A percentile compares a stretch with the other conserved stretches of the same genome.
Evolutionary conservation across 108 stramenopile species (phyloP).

Genomic region (Pseudonitzschia pungens): DNA sequence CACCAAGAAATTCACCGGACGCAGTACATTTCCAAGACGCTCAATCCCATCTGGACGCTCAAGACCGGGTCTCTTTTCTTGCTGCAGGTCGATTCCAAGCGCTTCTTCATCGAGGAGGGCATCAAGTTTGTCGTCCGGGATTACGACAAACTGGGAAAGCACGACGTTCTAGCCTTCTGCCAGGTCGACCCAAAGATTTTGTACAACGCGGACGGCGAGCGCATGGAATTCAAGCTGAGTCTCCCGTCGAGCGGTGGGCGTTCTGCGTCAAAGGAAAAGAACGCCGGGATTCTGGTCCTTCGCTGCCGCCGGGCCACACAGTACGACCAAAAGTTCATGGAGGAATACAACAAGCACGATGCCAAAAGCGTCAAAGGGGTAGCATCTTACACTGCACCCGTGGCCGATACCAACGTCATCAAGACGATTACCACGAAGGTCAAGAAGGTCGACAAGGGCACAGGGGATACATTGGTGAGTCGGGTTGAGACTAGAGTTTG

Average conservation of each 20-base stretch:
- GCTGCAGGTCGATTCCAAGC: conserved; percentile 45
- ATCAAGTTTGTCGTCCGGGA: conserved; percentile 68
- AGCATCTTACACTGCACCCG: conserved; percentile 20
- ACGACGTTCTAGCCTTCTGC: conserved; percentile 60
- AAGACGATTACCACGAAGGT: conserved; percentile 42
- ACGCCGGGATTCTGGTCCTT: conserved; percentile 45
- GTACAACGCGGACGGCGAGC: conserved; percentile 61
- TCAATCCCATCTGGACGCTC: conserved; percentile 80
- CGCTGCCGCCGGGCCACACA: conserved; percentile 70
- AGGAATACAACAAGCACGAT: conserved; percentile 27
- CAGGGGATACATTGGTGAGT: conserved; percentile 20
- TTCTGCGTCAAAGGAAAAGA: background rate
- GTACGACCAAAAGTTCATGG: conserved; percentile 72
- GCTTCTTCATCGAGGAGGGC: conserved; percentile 68
- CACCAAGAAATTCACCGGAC: conserved; percentile 62
- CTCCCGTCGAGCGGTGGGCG: conserved; percentile 1
- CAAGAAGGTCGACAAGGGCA: conserved; percentile 37
- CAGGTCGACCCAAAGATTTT: conserved; percentile 45
- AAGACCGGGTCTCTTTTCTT: conserved; percentile 67
- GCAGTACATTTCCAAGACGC: conserved; percentile 36
- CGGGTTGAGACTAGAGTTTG: background rate
- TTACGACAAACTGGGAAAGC: conserved; percentile 51
- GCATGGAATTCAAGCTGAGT: conserved; percentile 51
- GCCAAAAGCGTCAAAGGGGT: conserved; percentile 18
- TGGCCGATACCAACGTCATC: conserved; percentile 27